Base-by-base conservation (phyloP, 805 yeast genomes). In the Pichia heedii region DNA sequence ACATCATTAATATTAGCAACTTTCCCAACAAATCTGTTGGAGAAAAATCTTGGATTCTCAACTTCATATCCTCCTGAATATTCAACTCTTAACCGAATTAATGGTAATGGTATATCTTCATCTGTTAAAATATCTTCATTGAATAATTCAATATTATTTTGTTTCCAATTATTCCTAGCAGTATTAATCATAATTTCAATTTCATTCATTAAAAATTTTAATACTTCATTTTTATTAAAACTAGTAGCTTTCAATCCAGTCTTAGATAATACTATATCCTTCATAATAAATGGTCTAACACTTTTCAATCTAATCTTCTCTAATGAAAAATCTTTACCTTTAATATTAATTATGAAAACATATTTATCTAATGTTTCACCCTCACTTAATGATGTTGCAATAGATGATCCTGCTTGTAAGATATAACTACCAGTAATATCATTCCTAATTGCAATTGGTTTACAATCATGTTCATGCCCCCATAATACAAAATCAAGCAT, bases 391-490 rank as follows among this genome's bases (percentile, higher is more conserved):
- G 95, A 81, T 0, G 98, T 93, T 0, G 95, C 97, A 16, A 93
- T 84, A 0, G 96, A 84, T 1, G 96, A 85, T 1, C 98, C 98
- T 0, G 96, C 93, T 58, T 88, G 96, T 33, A 93, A 68, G 0
- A 88, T 87, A 43, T 77, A 77, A 56, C 90, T 87, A 1, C 81
- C 82, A 3, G 73, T 73, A 11, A 70, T 71, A 1, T 76, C 67
- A 53, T 82, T 81, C 37, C 67, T 67, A 1, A 69, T 72, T 0
- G 95, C 77, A 45, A 75, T 76, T 1, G 90, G 85, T 5, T 81
- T 71, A 56, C 97, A 87, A 58, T 93, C 97, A 62, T 93, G 98
- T 59, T 93, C 98, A 61, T 93, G 98, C 16, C 98, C 98, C 98
- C 98, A 93, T 2, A 89, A 65, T 0, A 93, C 80, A 44, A 90